Evolutionary conservation across 768 basidiomycete species (phyloP).

Genomic region (Tulasnella sp.): DNA sequence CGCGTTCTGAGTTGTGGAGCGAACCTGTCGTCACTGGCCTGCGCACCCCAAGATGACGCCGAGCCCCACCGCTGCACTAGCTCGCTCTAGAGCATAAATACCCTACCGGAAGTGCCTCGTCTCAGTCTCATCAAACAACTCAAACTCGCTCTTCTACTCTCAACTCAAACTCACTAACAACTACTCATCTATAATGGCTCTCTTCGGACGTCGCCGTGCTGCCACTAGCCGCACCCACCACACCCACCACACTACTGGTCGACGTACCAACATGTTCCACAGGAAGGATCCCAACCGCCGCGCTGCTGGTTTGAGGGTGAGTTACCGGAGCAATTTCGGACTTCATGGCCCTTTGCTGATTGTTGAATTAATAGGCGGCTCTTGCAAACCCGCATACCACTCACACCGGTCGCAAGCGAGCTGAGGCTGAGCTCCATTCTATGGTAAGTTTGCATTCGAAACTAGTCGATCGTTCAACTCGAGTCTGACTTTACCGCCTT

Average conservation of each 20-base stretch:
- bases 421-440: slow-evolving; percentile 33
- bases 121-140: neutral
- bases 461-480: too few species aligned
- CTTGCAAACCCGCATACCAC: slow-evolving; percentile 43
- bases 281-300: neutral
- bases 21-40: neutral
- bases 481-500: neutral
- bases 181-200: neutral
- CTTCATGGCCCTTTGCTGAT: neutral
- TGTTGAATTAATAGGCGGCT: slow-evolving; percentile 26
- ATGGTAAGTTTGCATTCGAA: slow-evolving; percentile 27
- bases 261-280: neutral
- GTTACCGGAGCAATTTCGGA: neutral
- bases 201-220: neutral
- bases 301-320: neutral
- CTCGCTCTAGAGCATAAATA: neutral
- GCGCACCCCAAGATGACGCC: neutral
- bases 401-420: slow-evolving; percentile 33
- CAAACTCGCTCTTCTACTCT: too few species aligned
- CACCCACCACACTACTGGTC: neutral
- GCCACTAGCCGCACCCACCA: neutral
- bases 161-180: neutral
- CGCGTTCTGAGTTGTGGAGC: neutral
- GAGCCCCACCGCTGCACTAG: neutral
- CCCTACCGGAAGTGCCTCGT: neutral